Percentiles rank a stretch among this genome's conserved stretches.
These are phyloP conservation scores for Aspergillus sp. DNA, from an alignment of 2,329 filamentous ascomycete genomes.

Conservation along the genomic window DNA sequence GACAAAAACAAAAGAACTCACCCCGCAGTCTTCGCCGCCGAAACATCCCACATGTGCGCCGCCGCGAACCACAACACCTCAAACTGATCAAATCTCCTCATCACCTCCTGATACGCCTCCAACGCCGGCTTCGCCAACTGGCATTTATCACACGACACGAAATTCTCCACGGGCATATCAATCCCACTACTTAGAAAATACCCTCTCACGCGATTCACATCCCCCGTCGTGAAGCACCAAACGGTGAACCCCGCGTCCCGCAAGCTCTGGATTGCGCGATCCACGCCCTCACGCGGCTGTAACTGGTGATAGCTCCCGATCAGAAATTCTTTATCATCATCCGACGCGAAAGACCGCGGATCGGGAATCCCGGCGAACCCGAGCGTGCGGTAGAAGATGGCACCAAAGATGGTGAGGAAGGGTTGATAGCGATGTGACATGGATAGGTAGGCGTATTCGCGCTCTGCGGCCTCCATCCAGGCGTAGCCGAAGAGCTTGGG, in stretches of 20 bases:
- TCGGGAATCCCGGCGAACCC: conserved; percentile 41
- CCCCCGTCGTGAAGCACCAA: conserved; percentile 56
- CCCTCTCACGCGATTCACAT: conserved; percentile 49
- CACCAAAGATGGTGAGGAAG: conserved; percentile 41
- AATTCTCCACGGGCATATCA: conserved; percentile 51
- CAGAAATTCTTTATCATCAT: conserved; percentile 40
- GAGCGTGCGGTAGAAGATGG: conserved; percentile 46
- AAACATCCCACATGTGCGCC: conserved; percentile 61
- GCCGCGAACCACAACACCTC: conserved; percentile 57
- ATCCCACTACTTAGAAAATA: conserved; percentile 54
- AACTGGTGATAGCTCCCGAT: conserved; percentile 37
- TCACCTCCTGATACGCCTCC: conserved; percentile 47
- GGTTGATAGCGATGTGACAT: conserved; percentile 42
- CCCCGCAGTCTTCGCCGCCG: conserved; percentile 51
- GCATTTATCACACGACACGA: conserved; percentile 52
- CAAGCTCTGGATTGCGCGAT: conserved; percentile 38
- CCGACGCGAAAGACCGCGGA: conserved; percentile 39
- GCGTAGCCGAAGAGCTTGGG: conserved; percentile 42
- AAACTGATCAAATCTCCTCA: conserved; percentile 41
- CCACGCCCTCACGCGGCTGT: conserved; percentile 32
- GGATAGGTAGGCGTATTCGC: conserved; percentile 48
- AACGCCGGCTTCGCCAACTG: conserved; percentile 53
- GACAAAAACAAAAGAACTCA: background rate
- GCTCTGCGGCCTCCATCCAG: conserved; percentile 47
- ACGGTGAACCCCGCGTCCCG: conserved; percentile 50